phyloP scores from a whole-genome alignment of 139 green algal genomes.

The Haematococcus lacustris region DNA sequence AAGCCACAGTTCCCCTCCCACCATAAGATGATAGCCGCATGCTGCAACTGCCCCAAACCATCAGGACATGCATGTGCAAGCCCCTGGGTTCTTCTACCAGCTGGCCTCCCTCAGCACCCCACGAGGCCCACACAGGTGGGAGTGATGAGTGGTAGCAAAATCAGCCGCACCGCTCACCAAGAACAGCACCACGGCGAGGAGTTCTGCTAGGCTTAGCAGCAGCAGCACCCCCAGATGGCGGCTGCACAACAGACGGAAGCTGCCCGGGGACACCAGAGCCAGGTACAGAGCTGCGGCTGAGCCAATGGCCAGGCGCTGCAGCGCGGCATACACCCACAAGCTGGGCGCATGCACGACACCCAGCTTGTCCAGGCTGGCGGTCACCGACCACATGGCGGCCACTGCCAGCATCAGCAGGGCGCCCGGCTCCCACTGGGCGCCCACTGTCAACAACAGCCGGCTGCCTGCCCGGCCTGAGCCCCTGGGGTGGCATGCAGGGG shows the following conservation, averaged over 20 bases:
- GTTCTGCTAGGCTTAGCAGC: neutral
- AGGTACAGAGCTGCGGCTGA: neutral
- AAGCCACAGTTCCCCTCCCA: neutral
- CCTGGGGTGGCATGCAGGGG: too few relatives aligned
- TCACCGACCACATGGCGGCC: too few relatives aligned
- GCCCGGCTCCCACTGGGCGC: too few relatives aligned
- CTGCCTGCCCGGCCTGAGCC: too few relatives aligned
- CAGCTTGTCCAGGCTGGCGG: slow-evolving; percentile 5
- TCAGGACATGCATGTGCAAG: neutral
- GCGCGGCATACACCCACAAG: slow-evolving; percentile 1
- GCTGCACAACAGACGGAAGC: neutral
- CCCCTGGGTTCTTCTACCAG: neutral
- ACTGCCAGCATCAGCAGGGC: too few relatives aligned
- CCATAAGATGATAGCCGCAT: neutral
- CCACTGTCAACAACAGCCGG: too few relatives aligned
- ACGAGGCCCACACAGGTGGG: too few relatives aligned
- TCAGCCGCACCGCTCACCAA: neutral
- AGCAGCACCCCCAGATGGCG: neutral
- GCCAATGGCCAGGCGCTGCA: neutral
- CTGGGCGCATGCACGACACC: neutral
- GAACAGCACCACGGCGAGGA: slow-evolving; percentile 1
- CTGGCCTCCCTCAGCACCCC: neutral
- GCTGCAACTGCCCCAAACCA: neutral
- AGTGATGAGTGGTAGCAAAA: too few relatives aligned
- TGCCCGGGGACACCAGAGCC: neutral